Evolutionary conservation across 164 flowering plant species (phyloP).

Genomic region (Vitis rupestris): DNA sequence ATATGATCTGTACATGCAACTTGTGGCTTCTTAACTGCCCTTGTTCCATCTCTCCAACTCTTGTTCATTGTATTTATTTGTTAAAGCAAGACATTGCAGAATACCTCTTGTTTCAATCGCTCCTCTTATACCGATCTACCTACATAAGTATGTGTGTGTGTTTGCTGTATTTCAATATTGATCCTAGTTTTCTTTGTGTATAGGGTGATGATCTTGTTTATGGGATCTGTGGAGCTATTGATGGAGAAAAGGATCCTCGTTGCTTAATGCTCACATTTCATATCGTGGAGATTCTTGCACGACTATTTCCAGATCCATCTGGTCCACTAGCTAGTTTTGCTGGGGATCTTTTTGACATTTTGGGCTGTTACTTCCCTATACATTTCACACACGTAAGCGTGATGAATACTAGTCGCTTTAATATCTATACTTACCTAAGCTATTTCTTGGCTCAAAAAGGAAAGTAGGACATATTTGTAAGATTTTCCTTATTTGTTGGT

Average conservation of each 20-base stretch:
- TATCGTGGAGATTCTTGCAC: conserved; percentile 62
- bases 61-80: too few relatives aligned
- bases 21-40: too few relatives aligned
- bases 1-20: too few relatives aligned
- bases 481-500: too few relatives aligned
- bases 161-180: neutral
- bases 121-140: too few relatives aligned
- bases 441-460: too few relatives aligned
- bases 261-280: conserved; percentile 79
- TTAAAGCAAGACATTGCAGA: too few relatives aligned
- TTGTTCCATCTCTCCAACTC: too few relatives aligned
- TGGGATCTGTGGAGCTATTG: conserved; percentile 86
- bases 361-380: conserved; percentile 87
- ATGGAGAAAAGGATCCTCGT: conserved; percentile 90
- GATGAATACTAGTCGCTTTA: neutral
- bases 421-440: neutral
- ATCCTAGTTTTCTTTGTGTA: conserved; percentile 11
- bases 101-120: too few relatives aligned
- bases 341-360: conserved; percentile 66
- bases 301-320: conserved; percentile 62
- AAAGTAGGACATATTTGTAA: too few relatives aligned
- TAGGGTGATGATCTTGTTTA: conserved; percentile 77
- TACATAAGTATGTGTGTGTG: too few relatives aligned
- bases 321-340: conserved; percentile 62
- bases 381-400: conserved; percentile 93